phyloP scores from a whole-genome alignment of 2,329 filamentous ascomycete species.

The Colletotrichum euphorbiae region DNA sequence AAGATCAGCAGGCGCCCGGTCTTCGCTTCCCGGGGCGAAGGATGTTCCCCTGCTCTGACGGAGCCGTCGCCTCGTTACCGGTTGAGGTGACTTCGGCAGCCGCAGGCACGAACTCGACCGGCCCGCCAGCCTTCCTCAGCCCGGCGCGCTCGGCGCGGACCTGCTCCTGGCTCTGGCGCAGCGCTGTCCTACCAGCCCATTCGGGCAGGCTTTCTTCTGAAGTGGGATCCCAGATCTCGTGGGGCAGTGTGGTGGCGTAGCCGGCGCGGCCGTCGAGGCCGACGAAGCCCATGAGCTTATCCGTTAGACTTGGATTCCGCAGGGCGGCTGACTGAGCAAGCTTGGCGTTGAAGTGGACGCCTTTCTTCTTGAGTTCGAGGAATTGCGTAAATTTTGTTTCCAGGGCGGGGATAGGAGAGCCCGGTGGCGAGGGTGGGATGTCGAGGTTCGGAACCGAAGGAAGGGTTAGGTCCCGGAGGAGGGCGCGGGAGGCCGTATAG shows the following conservation, averaged over 20 bases:
- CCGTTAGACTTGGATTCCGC: constrained; percentile 77
- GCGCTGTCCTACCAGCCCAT: constrained; percentile 62
- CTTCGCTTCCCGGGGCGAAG: constrained; percentile 49
- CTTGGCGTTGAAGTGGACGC: constrained; percentile 82
- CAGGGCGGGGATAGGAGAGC: constrained; percentile 63
- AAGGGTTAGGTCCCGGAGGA: constrained; percentile 78
- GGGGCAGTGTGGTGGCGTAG: constrained; percentile 72
- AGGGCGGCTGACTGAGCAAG: constrained; percentile 75
- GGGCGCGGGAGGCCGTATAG: constrained; percentile 72
- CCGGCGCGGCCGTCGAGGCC: constrained; percentile 63
- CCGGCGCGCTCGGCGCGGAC: constrained; percentile 58
- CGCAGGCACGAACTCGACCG: constrained; percentile 63
- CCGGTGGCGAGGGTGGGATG: constrained; percentile 80
- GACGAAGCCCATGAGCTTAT: constrained; percentile 79
- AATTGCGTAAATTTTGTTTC: constrained; percentile 80
- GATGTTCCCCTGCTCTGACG: constrained; percentile 42
- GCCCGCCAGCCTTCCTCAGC: constrained; percentile 54
- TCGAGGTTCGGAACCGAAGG: constrained; percentile 77
- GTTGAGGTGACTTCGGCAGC: constrained; percentile 30
- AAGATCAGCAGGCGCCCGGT: constrained; percentile 41
- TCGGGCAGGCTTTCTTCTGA: constrained; percentile 59
- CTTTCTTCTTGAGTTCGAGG: constrained; percentile 79
- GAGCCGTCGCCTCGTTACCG: constrained; percentile 35
- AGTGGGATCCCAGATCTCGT: constrained; percentile 68
- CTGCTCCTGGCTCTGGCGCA: constrained; percentile 62